Evolutionary conservation across 371 early-diverging fungal genomes (phyloP), one percentile per base, ranked within the genome.

Genomic region (Aphelidium insulamus): DNA sequence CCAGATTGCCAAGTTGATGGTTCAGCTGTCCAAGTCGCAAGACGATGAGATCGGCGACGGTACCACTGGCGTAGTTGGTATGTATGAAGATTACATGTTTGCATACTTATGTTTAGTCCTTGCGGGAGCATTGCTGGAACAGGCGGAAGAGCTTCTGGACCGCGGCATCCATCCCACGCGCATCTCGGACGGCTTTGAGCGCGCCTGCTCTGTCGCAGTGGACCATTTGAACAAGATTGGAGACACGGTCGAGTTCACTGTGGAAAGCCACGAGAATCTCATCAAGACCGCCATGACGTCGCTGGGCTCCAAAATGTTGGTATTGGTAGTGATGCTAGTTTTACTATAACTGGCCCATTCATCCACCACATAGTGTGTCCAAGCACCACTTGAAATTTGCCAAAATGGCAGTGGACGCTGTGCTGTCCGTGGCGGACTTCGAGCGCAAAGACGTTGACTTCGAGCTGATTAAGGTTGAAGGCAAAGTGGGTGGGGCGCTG

Each of bases 11-110:
- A 90, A 87, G 56, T 68, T 99, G 15, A 57, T 99, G 34, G 94
- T 97, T 11, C 90, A 98, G 56, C 62, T 99, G 32, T 90, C 91
- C 37, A 79, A 91, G 61, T 74, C 85, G 39, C 99, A 98, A 66
- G 99, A 99, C 62, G 92, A 98, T 48, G 99, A 99, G 62, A 92
- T 98, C 54, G 99, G 99, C 39, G 99, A 99, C 59, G 99, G 99
- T 36, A 99, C 99, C 21, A 99, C 99, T 11, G 88, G 97, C 50
- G 94, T 99, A 40, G 98, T 99, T 48, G 76, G 81, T 80, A 60
- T 38, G 60, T 58, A 21, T 11, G 1, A 25, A 17, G 2, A 26
- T 14, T 16, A 30, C 28, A 25, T 18, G 25, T 27, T 6, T 36
- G 2, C n/a, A 5, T 32, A 3, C n/a, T 12, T 3, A 19, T 18